Percentiles rank a stretch among this genome's conserved stretches.
Conservation (phyloP, 2,329 filamentous ascomycete species). For the Didymella segeticola region DNA sequence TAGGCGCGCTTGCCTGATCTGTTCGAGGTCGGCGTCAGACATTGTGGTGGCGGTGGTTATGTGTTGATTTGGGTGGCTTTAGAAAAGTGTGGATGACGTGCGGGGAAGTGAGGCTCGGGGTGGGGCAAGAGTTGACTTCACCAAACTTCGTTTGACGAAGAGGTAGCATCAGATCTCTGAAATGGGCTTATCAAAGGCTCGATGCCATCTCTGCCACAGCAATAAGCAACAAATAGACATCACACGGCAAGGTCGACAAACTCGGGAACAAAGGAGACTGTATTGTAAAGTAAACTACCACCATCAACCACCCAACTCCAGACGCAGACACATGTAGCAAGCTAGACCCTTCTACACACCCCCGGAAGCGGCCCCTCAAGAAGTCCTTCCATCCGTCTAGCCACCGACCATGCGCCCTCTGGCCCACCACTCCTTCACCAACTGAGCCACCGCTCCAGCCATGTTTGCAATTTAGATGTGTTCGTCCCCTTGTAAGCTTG, state of each 20-base stretch:
- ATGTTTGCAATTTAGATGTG: constrained; percentile 45
- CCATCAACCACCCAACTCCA: constrained; percentile 14
- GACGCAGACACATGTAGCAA: constrained; percentile 33
- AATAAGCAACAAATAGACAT: no score
- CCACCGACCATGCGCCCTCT: constrained; percentile 28
- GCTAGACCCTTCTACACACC: constrained; percentile 33
- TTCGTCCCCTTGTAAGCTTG: constrained; percentile 47
- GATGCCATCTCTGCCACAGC: no score
- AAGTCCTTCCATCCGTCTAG: constrained; percentile 26
- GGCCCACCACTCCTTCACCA: constrained; percentile 29
- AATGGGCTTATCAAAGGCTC: no score
- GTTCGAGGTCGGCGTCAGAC: constrained; percentile 71
- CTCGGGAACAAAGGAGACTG: constrained; percentile 17
- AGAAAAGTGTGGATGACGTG: constrained; percentile 12
- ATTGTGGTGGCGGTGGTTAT: constrained; percentile 48
- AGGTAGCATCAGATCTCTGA: no score
- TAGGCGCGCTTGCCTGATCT: constrained; percentile 92
- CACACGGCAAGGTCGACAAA: not conserved
- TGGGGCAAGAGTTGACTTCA: constrained; percentile 8
- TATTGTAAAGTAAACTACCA: constrained; percentile 22
- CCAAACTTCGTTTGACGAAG: not conserved
- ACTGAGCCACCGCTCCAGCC: constrained; percentile 26
- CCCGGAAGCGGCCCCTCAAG: constrained; percentile 39
- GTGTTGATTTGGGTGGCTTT: not conserved
- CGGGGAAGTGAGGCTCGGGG: constrained; percentile 13